phyloP scores from a whole-genome alignment of 106 monocot genomes.

The Xerophyta viscosa region DNA sequence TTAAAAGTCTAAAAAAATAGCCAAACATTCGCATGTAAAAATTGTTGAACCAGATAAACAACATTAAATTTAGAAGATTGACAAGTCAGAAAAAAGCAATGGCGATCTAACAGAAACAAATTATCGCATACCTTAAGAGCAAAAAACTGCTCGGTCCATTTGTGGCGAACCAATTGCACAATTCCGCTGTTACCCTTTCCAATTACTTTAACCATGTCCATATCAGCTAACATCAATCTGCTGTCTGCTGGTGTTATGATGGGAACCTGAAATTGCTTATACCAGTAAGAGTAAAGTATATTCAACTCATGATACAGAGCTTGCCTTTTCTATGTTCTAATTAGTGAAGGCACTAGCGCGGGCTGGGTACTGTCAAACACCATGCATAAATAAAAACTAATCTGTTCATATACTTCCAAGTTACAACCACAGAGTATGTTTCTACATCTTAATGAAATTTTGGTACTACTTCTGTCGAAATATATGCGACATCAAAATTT shows the following conservation, averaged over 20 bases:
- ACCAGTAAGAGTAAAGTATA: neutral
- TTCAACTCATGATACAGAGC: too few relatives aligned
- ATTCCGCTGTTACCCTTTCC: constrained; percentile 77
- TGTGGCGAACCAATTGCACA: constrained; percentile 79
- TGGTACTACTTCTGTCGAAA: too few relatives aligned
- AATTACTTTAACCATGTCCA: constrained; percentile 71
- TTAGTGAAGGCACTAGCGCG: too few relatives aligned
- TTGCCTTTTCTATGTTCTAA: too few relatives aligned
- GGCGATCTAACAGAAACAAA: neutral
- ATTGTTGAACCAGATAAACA: neutral
- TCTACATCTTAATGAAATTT: too few relatives aligned
- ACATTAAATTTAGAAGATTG: neutral
- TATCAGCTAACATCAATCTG: constrained; percentile 56
- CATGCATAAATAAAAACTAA: neutral
- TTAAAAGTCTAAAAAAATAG: too few relatives aligned
- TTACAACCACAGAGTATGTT: neutral
- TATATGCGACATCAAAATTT: too few relatives aligned
- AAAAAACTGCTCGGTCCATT: constrained; percentile 91
- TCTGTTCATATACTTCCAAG: neutral
- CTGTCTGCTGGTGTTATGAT: constrained; percentile 55
- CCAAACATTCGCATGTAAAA: too few relatives aligned
- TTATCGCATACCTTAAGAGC: constrained; percentile 67
- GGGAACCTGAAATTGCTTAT: constrained; percentile 25
- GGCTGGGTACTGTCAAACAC: too few relatives aligned
- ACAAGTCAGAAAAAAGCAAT: neutral